Evolutionary conservation across 2,329 filamentous ascomycete genomes (phyloP), one percentile per base, ranked within the genome.

Genomic region (Fusarium brachygibbosum): DNA sequence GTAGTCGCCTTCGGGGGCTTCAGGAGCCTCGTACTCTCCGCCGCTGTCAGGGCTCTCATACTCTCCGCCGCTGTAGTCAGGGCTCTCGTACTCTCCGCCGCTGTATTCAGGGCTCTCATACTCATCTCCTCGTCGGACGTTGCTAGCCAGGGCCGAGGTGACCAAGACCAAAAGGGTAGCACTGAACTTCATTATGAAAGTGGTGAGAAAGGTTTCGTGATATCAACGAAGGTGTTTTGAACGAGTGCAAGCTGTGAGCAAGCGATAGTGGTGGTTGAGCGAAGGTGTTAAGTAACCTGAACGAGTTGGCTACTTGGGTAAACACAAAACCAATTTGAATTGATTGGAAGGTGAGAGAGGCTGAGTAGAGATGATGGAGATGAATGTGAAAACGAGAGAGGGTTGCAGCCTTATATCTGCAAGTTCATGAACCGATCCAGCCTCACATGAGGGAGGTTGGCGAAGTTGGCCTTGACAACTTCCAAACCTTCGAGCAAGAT

Each of bases 221-320:
- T 58, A 52, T 70, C 25, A 69, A 68, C 44, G 68, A 71, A 58
- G 53, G 71, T 65, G 40, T 41, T 52, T 29, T 31, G 32, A 75
- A 38, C 62, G 51, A 73, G 44, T 58, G 71, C 63, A 66, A 59
- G 61, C 58, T 31, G n/a, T 63, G 48, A 57, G 63, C 60, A 68
- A 75, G 68, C 62, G 62, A 69, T 45, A 29, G 58, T 64, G 50
- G 37, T 57, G 51, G 40, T 58, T 69, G 61, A 76, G 69, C 72
- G 74, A 75, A 49, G 51, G 74, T 60, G 66, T 68, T 58, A 73
- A 75, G 74, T 75, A 76, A 75, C 74, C 72, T 75, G 72, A 76
- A 76, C 74, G 74, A 76, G 62, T 68, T 67, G 70, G 74, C 68
- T 69, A 76, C 74, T 75, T 62, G 48, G 60, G 50, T 51, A 50